phyloP scores from a whole-genome alignment of 306 rosid genomes.

The Canavalia ensiformis region DNA sequence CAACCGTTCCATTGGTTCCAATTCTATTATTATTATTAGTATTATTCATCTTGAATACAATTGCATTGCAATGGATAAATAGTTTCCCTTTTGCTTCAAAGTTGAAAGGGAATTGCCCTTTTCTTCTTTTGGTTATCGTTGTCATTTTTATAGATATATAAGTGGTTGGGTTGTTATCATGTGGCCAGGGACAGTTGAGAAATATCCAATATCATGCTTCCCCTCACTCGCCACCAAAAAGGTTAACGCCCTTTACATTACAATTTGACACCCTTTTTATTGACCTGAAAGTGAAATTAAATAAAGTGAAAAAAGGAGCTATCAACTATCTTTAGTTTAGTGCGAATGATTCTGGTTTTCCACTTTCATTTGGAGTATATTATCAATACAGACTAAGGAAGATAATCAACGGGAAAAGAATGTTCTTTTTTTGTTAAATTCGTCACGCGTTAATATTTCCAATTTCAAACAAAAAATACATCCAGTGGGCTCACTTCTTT shows the following conservation, averaged over 20 bases:
- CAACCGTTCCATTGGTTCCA: conserved; percentile 19
- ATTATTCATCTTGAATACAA: neutral
- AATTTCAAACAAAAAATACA: conserved; percentile 2
- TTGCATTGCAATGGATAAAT: conserved; percentile 8
- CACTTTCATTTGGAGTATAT: conserved; percentile 12
- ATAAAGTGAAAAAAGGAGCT: conserved; percentile 36
- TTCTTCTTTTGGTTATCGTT: conserved; percentile 36
- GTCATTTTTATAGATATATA: neutral
- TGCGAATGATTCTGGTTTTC: conserved; percentile 38
- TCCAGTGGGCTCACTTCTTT: neutral
- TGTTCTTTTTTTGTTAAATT: neutral
- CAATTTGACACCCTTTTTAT: conserved; percentile 40
- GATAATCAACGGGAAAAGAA: neutral
- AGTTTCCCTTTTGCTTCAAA: conserved; percentile 34
- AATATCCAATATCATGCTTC: conserved; percentile 28
- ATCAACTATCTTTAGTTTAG: conserved; percentile 30
- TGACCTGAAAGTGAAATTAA: conserved; percentile 43
- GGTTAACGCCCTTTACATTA: conserved; percentile 45
- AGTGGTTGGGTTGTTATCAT: conserved; percentile 29
- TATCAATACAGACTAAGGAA: neutral
- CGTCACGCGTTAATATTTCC: neutral
- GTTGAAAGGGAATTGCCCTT: conserved; percentile 46
- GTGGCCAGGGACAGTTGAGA: conserved; percentile 29
- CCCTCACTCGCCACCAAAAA: conserved; percentile 33
- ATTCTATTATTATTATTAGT: neutral